Evolutionary conservation across 257 asterid genomes (phyloP).

Genomic region (Plectranthus barbatus): DNA sequence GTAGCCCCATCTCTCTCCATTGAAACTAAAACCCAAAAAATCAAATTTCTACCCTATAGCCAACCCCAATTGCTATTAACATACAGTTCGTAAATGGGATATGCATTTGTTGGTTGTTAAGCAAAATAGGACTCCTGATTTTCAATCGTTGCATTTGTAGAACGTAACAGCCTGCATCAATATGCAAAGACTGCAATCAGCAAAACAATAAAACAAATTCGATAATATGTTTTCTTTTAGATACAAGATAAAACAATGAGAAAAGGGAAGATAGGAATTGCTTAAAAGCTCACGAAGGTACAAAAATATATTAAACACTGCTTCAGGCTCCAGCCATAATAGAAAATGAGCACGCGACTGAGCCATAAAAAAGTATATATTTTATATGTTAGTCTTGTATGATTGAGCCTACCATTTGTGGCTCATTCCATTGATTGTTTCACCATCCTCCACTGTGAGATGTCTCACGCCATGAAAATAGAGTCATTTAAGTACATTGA

Average conservation of each 20-base stretch:
- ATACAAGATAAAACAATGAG: neutral
- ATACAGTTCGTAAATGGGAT: constrained; percentile 45
- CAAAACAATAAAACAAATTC: neutral
- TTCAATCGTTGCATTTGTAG: constrained; percentile 64
- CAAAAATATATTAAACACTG: constrained; percentile 19
- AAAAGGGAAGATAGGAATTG: neutral
- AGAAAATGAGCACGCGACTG: neutral
- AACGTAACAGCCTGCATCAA: constrained; percentile 66
- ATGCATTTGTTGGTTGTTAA: constrained; percentile 67
- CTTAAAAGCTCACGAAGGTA: neutral
- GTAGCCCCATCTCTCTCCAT: too few species aligned
- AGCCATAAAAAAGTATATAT: constrained; percentile 29
- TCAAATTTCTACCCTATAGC: too few species aligned
- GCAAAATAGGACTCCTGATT: constrained; percentile 36
- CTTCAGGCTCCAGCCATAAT: neutral
- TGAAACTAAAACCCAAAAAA: too few species aligned
- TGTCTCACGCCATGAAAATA: constrained; percentile 54
- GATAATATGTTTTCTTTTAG: neutral
- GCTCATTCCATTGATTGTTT: constrained; percentile 63
- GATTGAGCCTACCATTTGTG: constrained; percentile 82
- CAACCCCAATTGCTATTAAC: too few species aligned
- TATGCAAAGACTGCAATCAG: neutral
- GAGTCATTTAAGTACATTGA: constrained; percentile 61
- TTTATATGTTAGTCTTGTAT: constrained; percentile 62
- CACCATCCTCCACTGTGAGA: constrained; percentile 71